Evolutionary conservation across 495 filamentous ascomycete species (phyloP).

Genomic region (Neurospora sp.): DNA sequence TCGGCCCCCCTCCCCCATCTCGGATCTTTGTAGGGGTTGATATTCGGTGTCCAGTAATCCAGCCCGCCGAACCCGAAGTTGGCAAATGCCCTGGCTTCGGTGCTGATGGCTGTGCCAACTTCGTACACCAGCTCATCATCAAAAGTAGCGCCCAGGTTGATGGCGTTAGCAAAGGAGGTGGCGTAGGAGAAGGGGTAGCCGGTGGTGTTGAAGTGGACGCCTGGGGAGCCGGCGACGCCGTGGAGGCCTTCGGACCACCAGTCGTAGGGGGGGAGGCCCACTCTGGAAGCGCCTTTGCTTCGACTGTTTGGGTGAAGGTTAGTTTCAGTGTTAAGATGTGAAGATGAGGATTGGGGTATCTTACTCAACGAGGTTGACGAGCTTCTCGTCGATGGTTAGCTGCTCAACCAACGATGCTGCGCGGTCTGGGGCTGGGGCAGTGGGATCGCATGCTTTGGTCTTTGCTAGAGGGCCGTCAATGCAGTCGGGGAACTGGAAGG

Average conservation of each 20-base stretch:
- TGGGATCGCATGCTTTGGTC: background rate
- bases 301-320: conserved; percentile 13
- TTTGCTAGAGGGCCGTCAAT: background rate
- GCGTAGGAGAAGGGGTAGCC: conserved; percentile 31
- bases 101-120: conserved; percentile 40
- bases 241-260: conserved; percentile 48
- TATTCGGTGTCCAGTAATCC: conserved; percentile 58
- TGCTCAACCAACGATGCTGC: conserved; percentile 29
- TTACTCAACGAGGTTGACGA: conserved; percentile 19
- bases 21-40: conserved; percentile 52
- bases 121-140: conserved; percentile 35
- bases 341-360: background rate
- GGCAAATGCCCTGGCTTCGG: conserved; percentile 57
- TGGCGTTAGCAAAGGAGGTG: conserved; percentile 39
- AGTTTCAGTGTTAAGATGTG: background rate
- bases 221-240: conserved; percentile 29
- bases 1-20: conserved; percentile 30
- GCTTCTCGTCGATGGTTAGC: conserved; percentile 31
- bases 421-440: conserved; percentile 6
- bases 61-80: conserved; percentile 49
- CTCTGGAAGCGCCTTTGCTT: conserved; percentile 15
- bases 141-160: conserved; percentile 35
- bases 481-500: conserved; percentile 4
- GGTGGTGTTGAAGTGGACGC: conserved; percentile 21
- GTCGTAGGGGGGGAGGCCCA: conserved; percentile 33